phyloP scores from a whole-genome alignment of 2,329 filamentous ascomycete genomes.

The Shiraia sp. region DNA sequence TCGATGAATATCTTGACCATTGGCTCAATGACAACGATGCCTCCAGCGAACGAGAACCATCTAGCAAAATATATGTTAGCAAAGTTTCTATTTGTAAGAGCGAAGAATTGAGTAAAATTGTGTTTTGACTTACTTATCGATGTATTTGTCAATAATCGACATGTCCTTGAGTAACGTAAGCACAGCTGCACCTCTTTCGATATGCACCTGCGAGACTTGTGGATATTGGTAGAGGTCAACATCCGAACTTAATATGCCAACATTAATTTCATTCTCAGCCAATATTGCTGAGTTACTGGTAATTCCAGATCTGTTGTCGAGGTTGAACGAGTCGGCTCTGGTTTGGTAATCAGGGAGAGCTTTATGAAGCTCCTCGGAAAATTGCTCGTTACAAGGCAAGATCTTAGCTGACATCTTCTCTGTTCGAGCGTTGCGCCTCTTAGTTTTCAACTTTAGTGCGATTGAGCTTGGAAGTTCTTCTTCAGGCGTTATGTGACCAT shows the following conservation, averaged over 20 bases:
- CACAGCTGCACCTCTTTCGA: conserved; percentile 32
- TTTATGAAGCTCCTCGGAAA: conserved; percentile 18
- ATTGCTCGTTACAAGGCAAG: conserved; percentile 11
- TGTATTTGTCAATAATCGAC: conserved; percentile 30
- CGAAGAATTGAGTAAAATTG: not conserved
- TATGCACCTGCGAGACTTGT: conserved; percentile 21
- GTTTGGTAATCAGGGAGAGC: conserved; percentile 14
- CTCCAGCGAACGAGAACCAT: conserved; percentile 34
- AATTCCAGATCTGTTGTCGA: conserved; percentile 21
- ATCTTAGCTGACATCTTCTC: conserved; percentile 21
- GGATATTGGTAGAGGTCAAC: not conserved
- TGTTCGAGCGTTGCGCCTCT: conserved; percentile 3
- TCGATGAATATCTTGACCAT: conserved; percentile 37
- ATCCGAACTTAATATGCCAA: conserved; percentile 24
- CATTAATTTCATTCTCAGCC: conserved; percentile 30
- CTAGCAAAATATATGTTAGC: not conserved
- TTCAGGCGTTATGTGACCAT: not conserved
- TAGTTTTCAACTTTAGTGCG: not conserved
- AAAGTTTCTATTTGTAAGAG: not conserved
- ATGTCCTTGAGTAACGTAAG: conserved; percentile 33
- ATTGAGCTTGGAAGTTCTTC: not conserved
- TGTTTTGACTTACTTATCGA: conserved; percentile 29
- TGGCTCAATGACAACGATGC: conserved; percentile 40
- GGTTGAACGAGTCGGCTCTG: conserved; percentile 9
- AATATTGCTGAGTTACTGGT: conserved; percentile 33